Conservation (phyloP, 2,329 filamentous ascomycete genomes). For the Dothidotthia symphoricarpi region DNA sequence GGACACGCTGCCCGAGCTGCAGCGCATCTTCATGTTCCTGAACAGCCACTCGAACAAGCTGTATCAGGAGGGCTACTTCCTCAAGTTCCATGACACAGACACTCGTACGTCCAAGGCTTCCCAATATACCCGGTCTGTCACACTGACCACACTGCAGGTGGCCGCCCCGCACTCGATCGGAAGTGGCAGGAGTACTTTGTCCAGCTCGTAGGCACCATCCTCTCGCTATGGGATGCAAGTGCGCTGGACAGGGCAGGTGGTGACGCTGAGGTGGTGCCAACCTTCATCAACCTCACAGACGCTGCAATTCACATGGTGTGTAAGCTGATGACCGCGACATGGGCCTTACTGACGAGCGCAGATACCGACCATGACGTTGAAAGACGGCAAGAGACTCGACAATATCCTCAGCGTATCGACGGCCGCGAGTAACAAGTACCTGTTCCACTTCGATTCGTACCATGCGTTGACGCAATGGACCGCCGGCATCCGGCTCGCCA, state of each 20-base stretch:
- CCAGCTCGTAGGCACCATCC: conserved; percentile 88
- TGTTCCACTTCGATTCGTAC: conserved; percentile 93
- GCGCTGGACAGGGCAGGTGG: conserved; percentile 85
- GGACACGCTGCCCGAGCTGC: conserved; percentile 87
- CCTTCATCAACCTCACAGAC: conserved; percentile 95
- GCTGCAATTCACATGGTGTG: conserved; percentile 95
- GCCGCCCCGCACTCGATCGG: conserved; percentile 78
- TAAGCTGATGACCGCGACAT: not conserved
- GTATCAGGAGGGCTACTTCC: conserved; percentile 96
- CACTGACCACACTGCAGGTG: conserved; percentile 59
- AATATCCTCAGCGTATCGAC: conserved; percentile 96
- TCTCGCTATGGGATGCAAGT: conserved; percentile 93
- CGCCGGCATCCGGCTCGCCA: conserved; percentile 84
- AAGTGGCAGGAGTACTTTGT: conserved; percentile 97
- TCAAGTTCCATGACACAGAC: conserved; percentile 95
- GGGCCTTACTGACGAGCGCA: conserved; percentile 23
- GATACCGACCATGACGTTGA: conserved; percentile 76
- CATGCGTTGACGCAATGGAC: conserved; percentile 96
- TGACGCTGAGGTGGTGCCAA: conserved; percentile 80
- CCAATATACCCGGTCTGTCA: conserved; percentile 8
- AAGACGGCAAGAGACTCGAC: conserved; percentile 79
- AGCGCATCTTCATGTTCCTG: conserved; percentile 89
- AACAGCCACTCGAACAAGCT: conserved; percentile 96
- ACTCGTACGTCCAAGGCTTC: conserved; percentile 62
- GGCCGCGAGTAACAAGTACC: conserved; percentile 89